Conservation (phyloP, 371 early-diverging fungal species). For the Neoconidiobolus thromboides region DNA sequence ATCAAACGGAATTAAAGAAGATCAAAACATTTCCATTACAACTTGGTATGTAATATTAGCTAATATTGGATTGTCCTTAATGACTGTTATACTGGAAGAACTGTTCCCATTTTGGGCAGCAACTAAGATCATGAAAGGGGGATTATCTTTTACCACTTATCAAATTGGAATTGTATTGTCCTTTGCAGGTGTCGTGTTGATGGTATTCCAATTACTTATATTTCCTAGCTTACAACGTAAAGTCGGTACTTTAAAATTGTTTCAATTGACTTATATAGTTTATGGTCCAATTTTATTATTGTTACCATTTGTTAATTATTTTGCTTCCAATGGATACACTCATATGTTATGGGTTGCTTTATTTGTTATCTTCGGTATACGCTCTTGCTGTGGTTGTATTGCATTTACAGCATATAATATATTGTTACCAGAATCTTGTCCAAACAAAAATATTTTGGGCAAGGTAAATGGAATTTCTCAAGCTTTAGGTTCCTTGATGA, state of each 20-base stretch:
- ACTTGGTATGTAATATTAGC: background rate
- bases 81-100: background rate
- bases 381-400: background rate
- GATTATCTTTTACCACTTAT: background rate
- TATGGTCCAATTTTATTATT: background rate
- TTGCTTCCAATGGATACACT: background rate
- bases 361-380: background rate
- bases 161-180: background rate
- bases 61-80: background rate
- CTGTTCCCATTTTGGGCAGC: conserved; percentile 4
- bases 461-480: conserved; percentile 47
- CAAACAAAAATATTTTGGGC: conserved; percentile 18
- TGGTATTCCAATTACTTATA: background rate
- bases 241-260: background rate
- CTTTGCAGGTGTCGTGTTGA: background rate
- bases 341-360: background rate
- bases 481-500: conserved; percentile 30
- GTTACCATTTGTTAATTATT: background rate
- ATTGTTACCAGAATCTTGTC: background rate
- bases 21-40: background rate
- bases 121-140: background rate
- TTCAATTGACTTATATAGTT: background rate
- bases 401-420: background rate
- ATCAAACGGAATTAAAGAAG: background rate
- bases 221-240: background rate